Percentiles rank a stretch among this genome's conserved stretches.
These are phyloP conservation scores for Verticillium klebahnii DNA, from an alignment of 2,329 filamentous ascomycete genomes.

Conservation along the genomic window DNA sequence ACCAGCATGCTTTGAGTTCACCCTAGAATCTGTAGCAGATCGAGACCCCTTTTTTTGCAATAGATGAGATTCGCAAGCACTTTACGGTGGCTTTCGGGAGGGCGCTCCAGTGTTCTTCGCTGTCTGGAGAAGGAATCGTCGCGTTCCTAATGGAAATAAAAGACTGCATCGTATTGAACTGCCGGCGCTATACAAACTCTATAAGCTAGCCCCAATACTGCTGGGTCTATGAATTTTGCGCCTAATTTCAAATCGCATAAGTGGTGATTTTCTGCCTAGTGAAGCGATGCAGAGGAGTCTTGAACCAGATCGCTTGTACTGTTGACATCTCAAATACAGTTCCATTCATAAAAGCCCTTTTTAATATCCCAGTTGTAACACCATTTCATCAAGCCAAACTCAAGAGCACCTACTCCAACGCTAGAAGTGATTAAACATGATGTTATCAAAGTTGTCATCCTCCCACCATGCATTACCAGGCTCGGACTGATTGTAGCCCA, in stretches of 20 bases:
- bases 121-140: background rate
- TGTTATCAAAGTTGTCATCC: slow-evolving; percentile 30
- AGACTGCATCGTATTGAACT: background rate
- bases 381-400: background rate
- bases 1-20: too few species aligned
- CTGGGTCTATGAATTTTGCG: too few species aligned
- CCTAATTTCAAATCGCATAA: too few species aligned
- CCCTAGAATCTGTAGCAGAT: too few species aligned
- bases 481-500: slow-evolving; percentile 25
- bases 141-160: background rate
- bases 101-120: background rate
- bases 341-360: slow-evolving; percentile 6
- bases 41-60: too few species aligned
- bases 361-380: background rate
- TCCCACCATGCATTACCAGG: slow-evolving; percentile 34
- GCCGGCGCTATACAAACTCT: background rate
- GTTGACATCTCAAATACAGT: background rate
- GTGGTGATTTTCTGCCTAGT: too few species aligned
- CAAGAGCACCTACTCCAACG: background rate
- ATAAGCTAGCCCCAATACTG: background rate
- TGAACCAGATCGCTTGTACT: background rate
- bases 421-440: slow-evolving; percentile 33
- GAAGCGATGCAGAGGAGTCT: background rate
- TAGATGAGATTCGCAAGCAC: too few species aligned
- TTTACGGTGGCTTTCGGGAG: too few species aligned